Evolutionary conservation across 202 grass and related monocot genomes (phyloP), one percentile per base, ranked within the genome.

Genomic region (Saccharum hybrid): DNA sequence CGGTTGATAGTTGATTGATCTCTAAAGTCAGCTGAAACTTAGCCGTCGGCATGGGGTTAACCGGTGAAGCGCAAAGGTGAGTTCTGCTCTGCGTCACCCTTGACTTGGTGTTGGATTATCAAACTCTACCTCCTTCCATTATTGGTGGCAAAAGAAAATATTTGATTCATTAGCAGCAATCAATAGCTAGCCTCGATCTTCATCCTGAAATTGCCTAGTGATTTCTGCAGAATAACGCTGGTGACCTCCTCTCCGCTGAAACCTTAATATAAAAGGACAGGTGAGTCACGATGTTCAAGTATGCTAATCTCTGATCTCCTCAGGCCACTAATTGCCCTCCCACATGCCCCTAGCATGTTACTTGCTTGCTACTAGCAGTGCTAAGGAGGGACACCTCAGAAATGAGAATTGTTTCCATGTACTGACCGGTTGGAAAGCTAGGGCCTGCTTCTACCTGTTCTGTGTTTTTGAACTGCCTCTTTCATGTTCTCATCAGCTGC

Each of bases 1-100:
- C 51, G 77, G 52, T 10, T 67, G 57, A 63, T 77, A 72, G 51
- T 9, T 67, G 59, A 65, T 86, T 84, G 83, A 81, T 83, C 61
- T 71, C 74, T 36, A 48, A 67, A 84, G 57, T 82, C 68, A 26
- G 68, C 79, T 83, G n/a, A 63, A 61, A n/a, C 15, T 51, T 79
- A 52, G 67, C 10, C 26, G 33, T 82, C 49, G 4, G 33, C 6
- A 7, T 57, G 51, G 79, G 62, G 88, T 63, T 79, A 90, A 83
- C 48, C 52, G 68, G 88, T 63, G 63, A 90, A 83, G 40, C 42
- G 88, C 74, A 68, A 82, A 78, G 74, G 83, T 74, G 60, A 68
- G 79, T 36, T 52, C 51, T 79, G 69, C n/a, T 52, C 51, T 75
- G 80, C 69, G 69, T 90, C 80, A 83, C 62, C 66, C 70, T 86